These are phyloP conservation scores for Cryptococcus wingfieldii DNA, from an alignment of 1,284 basidiomycete genomes.

Conservation along the genomic window DNA sequence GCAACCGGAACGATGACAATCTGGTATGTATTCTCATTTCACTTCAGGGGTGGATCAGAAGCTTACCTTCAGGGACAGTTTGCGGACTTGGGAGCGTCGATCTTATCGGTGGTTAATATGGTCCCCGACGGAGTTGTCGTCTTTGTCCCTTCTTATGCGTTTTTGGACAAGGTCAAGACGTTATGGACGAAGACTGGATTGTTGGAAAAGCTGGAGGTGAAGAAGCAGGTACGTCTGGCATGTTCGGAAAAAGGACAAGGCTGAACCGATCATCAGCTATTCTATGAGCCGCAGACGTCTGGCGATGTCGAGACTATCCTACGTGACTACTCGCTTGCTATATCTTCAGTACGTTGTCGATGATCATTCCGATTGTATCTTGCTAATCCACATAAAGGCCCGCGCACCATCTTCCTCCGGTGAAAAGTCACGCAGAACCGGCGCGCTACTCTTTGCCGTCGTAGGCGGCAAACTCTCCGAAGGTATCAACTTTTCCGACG, in stretches of 20 bases:
- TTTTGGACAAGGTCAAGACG: slow-evolving; percentile 64
- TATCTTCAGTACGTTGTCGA: slow-evolving; percentile 34
- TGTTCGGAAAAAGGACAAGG: neutral
- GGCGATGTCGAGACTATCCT: slow-evolving; percentile 72
- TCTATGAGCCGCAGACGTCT: slow-evolving; percentile 79
- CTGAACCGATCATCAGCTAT: slow-evolving; percentile 56
- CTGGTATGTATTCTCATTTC: slow-evolving; percentile 54
- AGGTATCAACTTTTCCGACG: slow-evolving; percentile 87
- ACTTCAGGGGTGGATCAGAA: neutral
- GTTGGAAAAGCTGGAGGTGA: slow-evolving; percentile 60
- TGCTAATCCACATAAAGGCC: slow-evolving; percentile 9
- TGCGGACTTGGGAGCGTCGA: slow-evolving; percentile 74
- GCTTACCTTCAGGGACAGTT: slow-evolving; percentile 54
- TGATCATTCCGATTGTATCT: neutral
- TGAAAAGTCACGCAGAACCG: slow-evolving; percentile 46
- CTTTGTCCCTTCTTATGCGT: slow-evolving; percentile 89
- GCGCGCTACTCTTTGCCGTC: slow-evolving; percentile 82
- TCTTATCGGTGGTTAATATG: slow-evolving; percentile 72
- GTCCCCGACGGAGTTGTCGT: slow-evolving; percentile 86
- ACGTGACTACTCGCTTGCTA: slow-evolving; percentile 67
- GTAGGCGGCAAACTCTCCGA: slow-evolving; percentile 96
- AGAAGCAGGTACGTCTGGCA: slow-evolving; percentile 63
- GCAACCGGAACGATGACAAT: slow-evolving; percentile 64
- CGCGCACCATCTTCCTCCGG: slow-evolving; percentile 5
- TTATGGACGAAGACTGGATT: slow-evolving; percentile 63